A percentile compares a stretch with the other conserved stretches of the same genome.
These are phyloP conservation scores for Puccinia horiana DNA, from an alignment of 1,284 basidiomycete genomes.

Conservation along the genomic window DNA sequence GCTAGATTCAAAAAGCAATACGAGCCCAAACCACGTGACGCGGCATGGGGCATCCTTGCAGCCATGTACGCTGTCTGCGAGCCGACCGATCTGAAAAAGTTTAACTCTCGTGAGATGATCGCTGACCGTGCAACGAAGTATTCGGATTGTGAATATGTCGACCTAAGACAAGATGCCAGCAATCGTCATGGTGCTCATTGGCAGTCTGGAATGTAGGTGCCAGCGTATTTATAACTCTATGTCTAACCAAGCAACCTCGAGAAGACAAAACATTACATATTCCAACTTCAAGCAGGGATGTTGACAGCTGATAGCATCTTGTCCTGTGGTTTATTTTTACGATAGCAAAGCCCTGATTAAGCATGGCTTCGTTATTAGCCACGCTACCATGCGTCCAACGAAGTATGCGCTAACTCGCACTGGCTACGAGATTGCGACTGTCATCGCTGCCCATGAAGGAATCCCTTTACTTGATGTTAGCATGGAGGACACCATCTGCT, in stretches of 20 bases:
- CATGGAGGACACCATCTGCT: background rate
- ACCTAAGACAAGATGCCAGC: background rate
- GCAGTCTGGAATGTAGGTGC: constrained; percentile 40
- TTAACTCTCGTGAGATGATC: constrained; percentile 38
- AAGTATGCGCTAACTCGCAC: constrained; percentile 38
- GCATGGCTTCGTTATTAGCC: constrained; percentile 30
- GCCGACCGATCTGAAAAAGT: constrained; percentile 49
- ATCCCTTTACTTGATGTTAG: constrained; percentile 18
- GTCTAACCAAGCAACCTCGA: background rate
- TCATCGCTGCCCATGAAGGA: constrained; percentile 26
- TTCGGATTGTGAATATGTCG: constrained; percentile 7
- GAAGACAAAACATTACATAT: background rate
- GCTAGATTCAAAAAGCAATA: constrained; percentile 52
- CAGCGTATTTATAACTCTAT: background rate
- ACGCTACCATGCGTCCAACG: constrained; percentile 29
- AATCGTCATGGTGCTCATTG: constrained; percentile 21
- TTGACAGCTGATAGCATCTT: background rate
- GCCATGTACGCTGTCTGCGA: constrained; percentile 53
- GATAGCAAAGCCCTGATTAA: constrained; percentile 23
- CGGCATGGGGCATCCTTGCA: constrained; percentile 56
- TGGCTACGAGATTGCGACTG: constrained; percentile 33
- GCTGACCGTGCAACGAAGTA: constrained; percentile 18
- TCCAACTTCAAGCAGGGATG: background rate
- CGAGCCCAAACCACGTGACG: constrained; percentile 55
- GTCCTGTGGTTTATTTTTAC: background rate